phyloP scores from a whole-genome alignment of 2,329 filamentous ascomycete species.

The Sporothrix dimorphospora region DNA sequence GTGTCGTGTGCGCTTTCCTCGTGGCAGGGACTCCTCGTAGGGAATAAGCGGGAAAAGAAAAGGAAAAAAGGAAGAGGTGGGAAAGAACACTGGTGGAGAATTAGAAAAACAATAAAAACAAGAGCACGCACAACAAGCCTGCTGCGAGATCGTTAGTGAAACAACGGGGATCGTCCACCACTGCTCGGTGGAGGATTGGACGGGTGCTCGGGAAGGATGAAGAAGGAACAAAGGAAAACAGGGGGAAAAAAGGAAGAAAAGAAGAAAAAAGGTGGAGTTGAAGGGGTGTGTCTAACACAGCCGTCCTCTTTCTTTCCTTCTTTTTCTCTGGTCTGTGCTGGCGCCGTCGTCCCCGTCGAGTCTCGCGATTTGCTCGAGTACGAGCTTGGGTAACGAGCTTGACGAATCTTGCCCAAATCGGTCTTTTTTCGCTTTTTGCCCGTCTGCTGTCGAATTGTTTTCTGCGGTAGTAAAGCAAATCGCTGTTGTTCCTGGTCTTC shows the following conservation, averaged over 20 bases:
- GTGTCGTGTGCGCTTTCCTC: not conserved
- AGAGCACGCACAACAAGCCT: not conserved
- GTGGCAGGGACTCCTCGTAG: slow-evolving; percentile 6
- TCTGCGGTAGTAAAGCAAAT: not conserved
- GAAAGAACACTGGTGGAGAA: not conserved
- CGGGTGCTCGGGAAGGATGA: slow-evolving; percentile 19
- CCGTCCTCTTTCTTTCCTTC: not conserved
- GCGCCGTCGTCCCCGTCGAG: not conserved
- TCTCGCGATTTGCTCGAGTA: slow-evolving; percentile 1
- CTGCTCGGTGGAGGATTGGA: slow-evolving; percentile 6
- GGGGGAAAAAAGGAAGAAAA: not conserved
- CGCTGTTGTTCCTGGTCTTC: not conserved
- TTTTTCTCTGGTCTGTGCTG: not conserved
- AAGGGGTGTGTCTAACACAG: not conserved
- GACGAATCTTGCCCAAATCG: not conserved
- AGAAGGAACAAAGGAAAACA: not conserved
- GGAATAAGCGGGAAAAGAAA: not conserved
- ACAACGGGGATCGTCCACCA: slow-evolving; percentile 9
- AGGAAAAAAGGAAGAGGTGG: not conserved
- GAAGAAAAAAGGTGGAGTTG: slow-evolving; percentile 11
- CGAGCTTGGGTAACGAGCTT: slow-evolving; percentile 16
- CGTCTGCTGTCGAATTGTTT: not conserved
- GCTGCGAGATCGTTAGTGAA: slow-evolving; percentile 6
- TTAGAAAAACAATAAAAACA: not conserved
- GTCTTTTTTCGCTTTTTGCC: not conserved